phyloP scores from a whole-genome alignment of 2,329 filamentous ascomycete species.

The Aspergillus sp. region DNA sequence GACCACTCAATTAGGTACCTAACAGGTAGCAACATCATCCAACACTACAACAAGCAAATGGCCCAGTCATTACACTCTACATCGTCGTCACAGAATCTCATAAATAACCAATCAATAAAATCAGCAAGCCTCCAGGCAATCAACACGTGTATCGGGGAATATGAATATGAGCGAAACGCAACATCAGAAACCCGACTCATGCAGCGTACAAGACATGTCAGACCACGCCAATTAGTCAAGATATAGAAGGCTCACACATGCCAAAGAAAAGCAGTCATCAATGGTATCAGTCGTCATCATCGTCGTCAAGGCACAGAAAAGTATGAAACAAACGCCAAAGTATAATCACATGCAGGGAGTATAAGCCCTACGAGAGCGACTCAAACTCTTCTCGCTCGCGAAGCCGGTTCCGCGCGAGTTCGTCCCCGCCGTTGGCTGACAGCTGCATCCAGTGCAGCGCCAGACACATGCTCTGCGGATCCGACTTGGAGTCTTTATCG shows the following conservation, averaged over 20 bases:
- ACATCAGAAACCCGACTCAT: neutral
- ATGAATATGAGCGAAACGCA: neutral
- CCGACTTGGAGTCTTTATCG: conserved; percentile 65
- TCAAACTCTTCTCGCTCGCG: conserved; percentile 67
- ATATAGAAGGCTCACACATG: conserved; percentile 12
- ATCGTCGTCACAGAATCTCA: neutral
- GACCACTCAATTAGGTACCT: neutral
- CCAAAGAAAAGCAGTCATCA: conserved; percentile 4
- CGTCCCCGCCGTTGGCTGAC: conserved; percentile 80
- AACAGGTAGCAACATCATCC: neutral
- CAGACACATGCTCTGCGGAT: conserved; percentile 87
- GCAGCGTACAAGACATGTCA: neutral
- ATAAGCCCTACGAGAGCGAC: conserved; percentile 49
- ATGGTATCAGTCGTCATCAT: conserved; percentile 7
- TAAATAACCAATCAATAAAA: too few relatives aligned
- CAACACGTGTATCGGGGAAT: conserved; percentile 20
- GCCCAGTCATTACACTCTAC: neutral
- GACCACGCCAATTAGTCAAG: conserved; percentile 1
- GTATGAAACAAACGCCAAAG: neutral
- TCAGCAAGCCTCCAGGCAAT: conserved; percentile 3
- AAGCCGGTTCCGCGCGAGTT: conserved; percentile 78
- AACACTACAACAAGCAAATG: neutral
- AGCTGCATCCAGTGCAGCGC: conserved; percentile 97
- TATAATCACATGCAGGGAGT: conserved; percentile 23
- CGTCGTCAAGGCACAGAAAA: conserved; percentile 14